A percentile compares a stretch with the other conserved stretches of the same genome.
These are phyloP conservation scores for Trichoderma semiorbis DNA, from an alignment of 2,329 filamentous ascomycete genomes.

Conservation along the genomic window DNA sequence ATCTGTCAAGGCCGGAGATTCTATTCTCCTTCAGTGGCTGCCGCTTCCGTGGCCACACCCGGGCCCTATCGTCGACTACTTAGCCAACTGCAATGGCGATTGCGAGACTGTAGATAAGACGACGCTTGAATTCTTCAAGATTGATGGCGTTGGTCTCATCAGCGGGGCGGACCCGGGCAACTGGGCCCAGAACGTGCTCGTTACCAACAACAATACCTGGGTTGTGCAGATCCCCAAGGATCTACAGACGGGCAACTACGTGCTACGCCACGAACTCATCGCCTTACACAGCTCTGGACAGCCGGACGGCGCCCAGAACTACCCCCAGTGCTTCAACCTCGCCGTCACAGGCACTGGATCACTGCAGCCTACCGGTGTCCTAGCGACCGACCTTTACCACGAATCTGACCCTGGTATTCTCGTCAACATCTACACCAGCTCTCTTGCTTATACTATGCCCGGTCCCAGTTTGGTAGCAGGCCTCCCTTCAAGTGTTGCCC, in stretches of 20 bases:
- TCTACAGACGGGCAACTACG: constrained; percentile 50
- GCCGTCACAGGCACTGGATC: constrained; percentile 42
- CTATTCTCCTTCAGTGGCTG: constrained; percentile 47
- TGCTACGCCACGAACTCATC: constrained; percentile 54
- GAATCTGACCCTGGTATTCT: constrained; percentile 34
- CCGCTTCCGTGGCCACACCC: constrained; percentile 48
- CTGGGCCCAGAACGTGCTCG: constrained; percentile 44
- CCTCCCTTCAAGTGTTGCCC: constrained; percentile 26
- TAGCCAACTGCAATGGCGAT: constrained; percentile 42
- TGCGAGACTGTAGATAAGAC: constrained; percentile 42
- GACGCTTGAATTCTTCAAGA: constrained; percentile 45
- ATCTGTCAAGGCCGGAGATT: constrained; percentile 42
- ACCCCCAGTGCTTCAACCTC: constrained; percentile 52
- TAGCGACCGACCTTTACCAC: constrained; percentile 37
- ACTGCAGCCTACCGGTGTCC: constrained; percentile 31
- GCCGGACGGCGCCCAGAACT: constrained; percentile 45
- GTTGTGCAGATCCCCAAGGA: constrained; percentile 46
- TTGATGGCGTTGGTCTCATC: constrained; percentile 39
- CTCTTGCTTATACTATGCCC: constrained; percentile 31
- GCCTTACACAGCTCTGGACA: constrained; percentile 47
- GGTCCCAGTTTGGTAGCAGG: constrained; percentile 30
- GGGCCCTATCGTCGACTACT: constrained; percentile 46
- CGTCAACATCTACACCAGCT: constrained; percentile 34
- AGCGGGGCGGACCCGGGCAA: constrained; percentile 34
- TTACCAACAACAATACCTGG: constrained; percentile 50